These are phyloP conservation scores for Intubia oerlemansii DNA, from an alignment of 2,329 filamentous ascomycete species.

Conservation along the genomic window DNA sequence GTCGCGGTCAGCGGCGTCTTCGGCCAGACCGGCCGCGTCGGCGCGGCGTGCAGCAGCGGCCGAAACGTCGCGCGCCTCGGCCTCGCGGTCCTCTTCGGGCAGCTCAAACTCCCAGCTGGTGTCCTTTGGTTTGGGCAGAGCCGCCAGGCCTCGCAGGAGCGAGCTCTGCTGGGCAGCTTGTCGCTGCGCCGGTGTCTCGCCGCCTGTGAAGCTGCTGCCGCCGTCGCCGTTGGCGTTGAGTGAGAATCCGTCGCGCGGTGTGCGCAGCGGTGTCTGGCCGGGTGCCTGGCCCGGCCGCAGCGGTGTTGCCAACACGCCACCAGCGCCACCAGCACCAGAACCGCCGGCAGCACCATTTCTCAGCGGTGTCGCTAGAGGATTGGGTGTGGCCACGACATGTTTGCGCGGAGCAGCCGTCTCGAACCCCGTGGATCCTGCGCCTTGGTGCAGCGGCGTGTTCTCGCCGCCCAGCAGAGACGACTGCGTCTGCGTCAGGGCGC, in stretches of 20 bases:
- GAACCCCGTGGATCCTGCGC: constrained; percentile 65
- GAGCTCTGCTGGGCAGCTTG: constrained; percentile 48
- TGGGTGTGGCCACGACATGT: constrained; percentile 73
- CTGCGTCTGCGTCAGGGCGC: constrained; percentile 78
- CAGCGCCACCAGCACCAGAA: constrained; percentile 37
- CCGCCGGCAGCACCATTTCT: constrained; percentile 21
- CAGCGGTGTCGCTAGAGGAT: constrained; percentile 82
- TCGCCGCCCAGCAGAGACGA: constrained; percentile 86
- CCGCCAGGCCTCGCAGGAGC: constrained; percentile 52
- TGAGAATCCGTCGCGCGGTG: constrained; percentile 67
- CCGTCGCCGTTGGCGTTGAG: constrained; percentile 70
- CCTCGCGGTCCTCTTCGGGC: constrained; percentile 61
- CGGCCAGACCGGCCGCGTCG: constrained; percentile 27
- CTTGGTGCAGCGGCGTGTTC: constrained; percentile 74
- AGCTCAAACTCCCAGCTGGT: constrained; percentile 86
- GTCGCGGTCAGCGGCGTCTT: constrained; percentile 52
- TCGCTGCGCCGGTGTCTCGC: constrained; percentile 13
- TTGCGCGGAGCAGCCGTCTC: constrained; percentile 64
- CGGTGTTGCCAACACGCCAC: constrained; percentile 6
- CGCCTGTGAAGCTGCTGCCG: constrained; percentile 20
- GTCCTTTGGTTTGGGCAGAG: constrained; percentile 80
- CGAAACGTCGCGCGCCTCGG: too few relatives aligned
- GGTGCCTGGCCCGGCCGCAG: constrained; percentile 35
- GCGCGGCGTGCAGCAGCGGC: too few relatives aligned
- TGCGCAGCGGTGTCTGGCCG: constrained; percentile 48